These are phyloP conservation scores for Saraca asoca DNA, from an alignment of 331 rosid genomes.

Conservation along the genomic window DNA sequence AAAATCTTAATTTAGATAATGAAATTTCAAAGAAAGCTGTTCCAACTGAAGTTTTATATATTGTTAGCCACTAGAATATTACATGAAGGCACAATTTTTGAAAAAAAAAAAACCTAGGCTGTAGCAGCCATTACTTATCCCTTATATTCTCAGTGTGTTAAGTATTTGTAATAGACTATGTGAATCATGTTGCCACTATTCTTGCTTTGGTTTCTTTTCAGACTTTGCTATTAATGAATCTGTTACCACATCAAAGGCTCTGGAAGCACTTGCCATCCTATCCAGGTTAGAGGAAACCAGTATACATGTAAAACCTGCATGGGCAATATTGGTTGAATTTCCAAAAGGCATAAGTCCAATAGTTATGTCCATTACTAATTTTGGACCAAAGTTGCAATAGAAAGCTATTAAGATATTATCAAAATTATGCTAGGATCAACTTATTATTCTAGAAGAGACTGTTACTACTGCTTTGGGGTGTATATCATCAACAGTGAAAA, in stretches of 20 bases:
- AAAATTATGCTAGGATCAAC: slow-evolving; percentile 79
- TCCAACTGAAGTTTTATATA: too few relatives aligned
- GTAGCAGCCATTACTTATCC: slow-evolving; percentile 94
- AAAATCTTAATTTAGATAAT: too few relatives aligned
- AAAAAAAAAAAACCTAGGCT: slow-evolving; percentile 84
- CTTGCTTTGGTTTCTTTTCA: slow-evolving; percentile 87
- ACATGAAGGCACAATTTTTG: slow-evolving; percentile 72
- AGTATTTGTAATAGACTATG: slow-evolving; percentile 70
- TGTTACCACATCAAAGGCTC: slow-evolving; percentile 74
- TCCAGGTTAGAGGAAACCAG: slow-evolving; percentile 66
- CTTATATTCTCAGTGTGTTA: slow-evolving; percentile 72
- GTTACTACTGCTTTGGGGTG: slow-evolving; percentile 70
- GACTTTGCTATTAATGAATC: slow-evolving; percentile 75
- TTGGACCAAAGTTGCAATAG: slow-evolving; percentile 73
- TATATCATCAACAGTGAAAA: slow-evolving; percentile 65
- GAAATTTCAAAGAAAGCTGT: too few relatives aligned
- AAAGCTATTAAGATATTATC: slow-evolving; percentile 90
- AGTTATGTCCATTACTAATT: slow-evolving; percentile 74
- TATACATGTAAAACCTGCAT: slow-evolving; percentile 69
- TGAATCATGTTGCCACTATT: slow-evolving; percentile 80
- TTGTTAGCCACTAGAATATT: slow-evolving; percentile 89
- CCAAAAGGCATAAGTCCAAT: slow-evolving; percentile 81
- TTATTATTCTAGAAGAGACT: slow-evolving; percentile 67
- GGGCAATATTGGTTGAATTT: slow-evolving; percentile 89
- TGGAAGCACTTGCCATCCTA: slow-evolving; percentile 91